Evolutionary conservation across 2,329 filamentous ascomycete species (phyloP).

Genomic region (Apiospora hydei): DNA sequence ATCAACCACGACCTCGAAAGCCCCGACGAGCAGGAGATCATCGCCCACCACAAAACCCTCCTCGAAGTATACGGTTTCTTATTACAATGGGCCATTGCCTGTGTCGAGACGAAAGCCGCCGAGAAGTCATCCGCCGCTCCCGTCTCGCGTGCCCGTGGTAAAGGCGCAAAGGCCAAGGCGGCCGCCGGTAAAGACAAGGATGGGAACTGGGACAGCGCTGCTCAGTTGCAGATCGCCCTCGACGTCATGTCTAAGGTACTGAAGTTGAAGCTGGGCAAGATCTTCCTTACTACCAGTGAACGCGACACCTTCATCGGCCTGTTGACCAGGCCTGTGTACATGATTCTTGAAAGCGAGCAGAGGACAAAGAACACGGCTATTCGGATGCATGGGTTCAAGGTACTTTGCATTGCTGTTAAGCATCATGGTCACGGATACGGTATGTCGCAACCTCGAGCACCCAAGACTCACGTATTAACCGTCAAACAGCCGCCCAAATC

Average conservation of each 20-base stretch:
- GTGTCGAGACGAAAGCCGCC: conserved; percentile 91
- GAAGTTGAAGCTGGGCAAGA: conserved; percentile 88
- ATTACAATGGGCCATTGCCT: conserved; percentile 92
- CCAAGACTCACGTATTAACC: conserved; percentile 37
- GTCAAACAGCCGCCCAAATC: conserved; percentile 80
- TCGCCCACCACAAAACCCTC: conserved; percentile 87
- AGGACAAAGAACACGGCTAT: conserved; percentile 88
- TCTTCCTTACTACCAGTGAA: conserved; percentile 96
- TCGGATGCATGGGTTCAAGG: conserved; percentile 96
- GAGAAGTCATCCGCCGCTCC: conserved; percentile 83
- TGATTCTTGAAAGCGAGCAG: conserved; percentile 92
- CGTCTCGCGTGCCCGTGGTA: conserved; percentile 74
- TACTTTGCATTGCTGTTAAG: conserved; percentile 94
- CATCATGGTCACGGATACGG: conserved; percentile 97
- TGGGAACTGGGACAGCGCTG: conserved; percentile 84
- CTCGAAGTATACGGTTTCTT: conserved; percentile 95
- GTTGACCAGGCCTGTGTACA: conserved; percentile 90
- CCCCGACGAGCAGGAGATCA: conserved; percentile 83
- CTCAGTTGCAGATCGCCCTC: conserved; percentile 86
- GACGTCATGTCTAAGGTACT: conserved; percentile 96
- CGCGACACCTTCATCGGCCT: conserved; percentile 93
- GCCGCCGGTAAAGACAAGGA: conserved; percentile 70
- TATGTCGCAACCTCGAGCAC: conserved; percentile 49
- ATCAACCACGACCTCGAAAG: conserved; percentile 86
- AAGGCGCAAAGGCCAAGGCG: conserved; percentile 77